Percentiles rank a stretch among this genome's conserved stretches.
Conservation (phyloP, 2,329 filamentous ascomycete genomes). For the Thelonectria blattea region DNA sequence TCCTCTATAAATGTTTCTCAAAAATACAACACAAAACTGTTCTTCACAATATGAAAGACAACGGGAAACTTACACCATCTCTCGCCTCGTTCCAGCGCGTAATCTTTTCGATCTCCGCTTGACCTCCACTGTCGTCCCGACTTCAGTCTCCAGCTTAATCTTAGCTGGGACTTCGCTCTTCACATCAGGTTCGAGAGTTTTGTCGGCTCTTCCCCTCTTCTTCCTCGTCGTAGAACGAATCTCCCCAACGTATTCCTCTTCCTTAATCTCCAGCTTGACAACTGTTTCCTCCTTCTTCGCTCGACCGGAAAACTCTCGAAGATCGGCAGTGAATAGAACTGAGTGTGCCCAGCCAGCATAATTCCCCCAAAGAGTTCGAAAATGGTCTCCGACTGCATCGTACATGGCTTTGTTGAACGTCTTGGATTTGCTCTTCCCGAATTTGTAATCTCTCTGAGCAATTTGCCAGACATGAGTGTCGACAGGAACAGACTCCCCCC, state of each 20-base stretch:
- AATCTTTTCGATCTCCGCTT: slow-evolving; percentile 38
- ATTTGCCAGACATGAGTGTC: slow-evolving; percentile 99
- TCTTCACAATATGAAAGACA: neutral
- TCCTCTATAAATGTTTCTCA: neutral
- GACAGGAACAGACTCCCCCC: slow-evolving; percentile 93
- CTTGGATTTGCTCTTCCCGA: slow-evolving; percentile 83
- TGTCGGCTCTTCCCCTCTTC: slow-evolving; percentile 28
- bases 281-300: slow-evolving; percentile 38
- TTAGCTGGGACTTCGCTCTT: slow-evolving; percentile 26
- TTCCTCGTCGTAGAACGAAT: slow-evolving; percentile 30
- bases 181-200: slow-evolving; percentile 24
- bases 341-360: slow-evolving; percentile 98
- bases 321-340: slow-evolving; percentile 91
- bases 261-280: slow-evolving; percentile 27
- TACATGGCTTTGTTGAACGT: slow-evolving; percentile 90
- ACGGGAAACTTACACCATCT: neutral
- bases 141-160: slow-evolving; percentile 25
- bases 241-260: slow-evolving; percentile 33
- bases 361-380: slow-evolving; percentile 86
- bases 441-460: slow-evolving; percentile 92
- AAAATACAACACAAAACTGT: neutral
- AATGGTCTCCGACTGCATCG: slow-evolving; percentile 87
- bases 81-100: slow-evolving; percentile 28
- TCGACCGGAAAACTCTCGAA: slow-evolving; percentile 81
- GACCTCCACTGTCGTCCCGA: slow-evolving; percentile 18